Conservation (phyloP, 208 protist species). For the Kentomonas sorsogonicus region DNA sequence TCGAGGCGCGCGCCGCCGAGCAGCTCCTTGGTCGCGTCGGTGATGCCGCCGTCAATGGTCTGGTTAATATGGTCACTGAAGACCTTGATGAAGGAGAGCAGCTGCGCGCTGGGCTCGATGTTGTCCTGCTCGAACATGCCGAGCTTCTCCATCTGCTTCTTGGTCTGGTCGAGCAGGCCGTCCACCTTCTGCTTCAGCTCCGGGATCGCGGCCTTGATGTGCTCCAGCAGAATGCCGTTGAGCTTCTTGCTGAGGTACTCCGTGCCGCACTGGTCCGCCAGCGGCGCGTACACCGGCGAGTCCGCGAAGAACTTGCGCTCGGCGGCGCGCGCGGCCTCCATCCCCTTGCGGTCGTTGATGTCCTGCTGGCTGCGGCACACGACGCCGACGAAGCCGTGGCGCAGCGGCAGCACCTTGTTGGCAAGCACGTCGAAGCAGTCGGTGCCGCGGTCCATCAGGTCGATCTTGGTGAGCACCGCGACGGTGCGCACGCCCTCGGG, state of each 20-base stretch:
- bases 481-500: conserved; percentile 96
- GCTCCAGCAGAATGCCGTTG: conserved; percentile 91
- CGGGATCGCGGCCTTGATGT: conserved; percentile 94
- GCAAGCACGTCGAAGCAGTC: conserved; percentile 95
- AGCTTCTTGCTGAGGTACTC: conserved; percentile 87
- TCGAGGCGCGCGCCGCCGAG: conserved; percentile 94
- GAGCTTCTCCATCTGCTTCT: conserved; percentile 87
- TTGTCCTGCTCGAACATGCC: conserved; percentile 83
- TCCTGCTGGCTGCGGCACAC: conserved; percentile 98
- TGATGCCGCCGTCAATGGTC: conserved; percentile 92
- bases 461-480: conserved; percentile 98
- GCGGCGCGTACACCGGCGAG: conserved; percentile 89
- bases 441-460: conserved; percentile 98
- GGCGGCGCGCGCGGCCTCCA: conserved; percentile 76
- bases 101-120: conserved; percentile 73
- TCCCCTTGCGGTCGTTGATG: conserved; percentile 90
- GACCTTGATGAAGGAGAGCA: conserved; percentile 81
- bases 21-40: conserved; percentile 90
- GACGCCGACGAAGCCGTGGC: conserved; percentile 97
- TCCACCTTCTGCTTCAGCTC: conserved; percentile 90
- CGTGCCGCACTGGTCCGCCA: conserved; percentile 86
- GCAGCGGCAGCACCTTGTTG: conserved; percentile 91
- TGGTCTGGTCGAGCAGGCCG: conserved; percentile 75
- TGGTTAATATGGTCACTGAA: conserved; percentile 90
- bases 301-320: conserved; percentile 93